Evolutionary conservation across 345 rosid species (phyloP).

Genomic region (Raphanus raphanistrum): DNA sequence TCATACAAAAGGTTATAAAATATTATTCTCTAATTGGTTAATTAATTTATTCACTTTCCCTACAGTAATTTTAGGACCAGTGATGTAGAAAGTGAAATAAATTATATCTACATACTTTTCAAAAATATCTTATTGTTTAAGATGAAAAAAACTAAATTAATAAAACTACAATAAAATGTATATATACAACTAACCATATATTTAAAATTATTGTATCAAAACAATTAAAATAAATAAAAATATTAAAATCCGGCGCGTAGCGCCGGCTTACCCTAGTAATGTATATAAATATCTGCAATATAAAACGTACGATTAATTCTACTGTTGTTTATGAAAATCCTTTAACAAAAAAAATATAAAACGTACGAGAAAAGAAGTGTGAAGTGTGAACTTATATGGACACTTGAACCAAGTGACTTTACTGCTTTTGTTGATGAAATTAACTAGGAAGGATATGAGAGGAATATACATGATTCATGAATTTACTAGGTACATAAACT

Average conservation of each 20-base stretch:
- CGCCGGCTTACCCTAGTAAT: no score
- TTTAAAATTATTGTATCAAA: neutral
- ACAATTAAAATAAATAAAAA: no score
- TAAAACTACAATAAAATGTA: no score
- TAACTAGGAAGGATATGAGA: neutral
- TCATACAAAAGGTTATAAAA: neutral
- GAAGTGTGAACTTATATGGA: neutral
- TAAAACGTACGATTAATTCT: neutral
- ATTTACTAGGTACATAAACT: neutral
- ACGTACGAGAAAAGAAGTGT: neutral
- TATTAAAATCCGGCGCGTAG: no score
- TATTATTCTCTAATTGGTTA: neutral
- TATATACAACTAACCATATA: no score
- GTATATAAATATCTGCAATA: neutral
- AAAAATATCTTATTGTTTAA: neutral
- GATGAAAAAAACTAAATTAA: neutral
- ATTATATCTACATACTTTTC: no score
- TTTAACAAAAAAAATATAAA: no score
- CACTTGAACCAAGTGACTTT: neutral
- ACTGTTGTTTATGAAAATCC: no score
- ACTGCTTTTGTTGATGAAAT: neutral
- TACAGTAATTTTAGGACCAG: neutral
- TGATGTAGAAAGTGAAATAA: neutral
- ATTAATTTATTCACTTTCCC: neutral
- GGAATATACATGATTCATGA: neutral